A percentile compares a stretch with the other conserved stretches of the same genome.
Evolutionary conservation across 192 early-diverging fungal species (phyloP).

Genomic region (Backusella tarrabulga): DNA sequence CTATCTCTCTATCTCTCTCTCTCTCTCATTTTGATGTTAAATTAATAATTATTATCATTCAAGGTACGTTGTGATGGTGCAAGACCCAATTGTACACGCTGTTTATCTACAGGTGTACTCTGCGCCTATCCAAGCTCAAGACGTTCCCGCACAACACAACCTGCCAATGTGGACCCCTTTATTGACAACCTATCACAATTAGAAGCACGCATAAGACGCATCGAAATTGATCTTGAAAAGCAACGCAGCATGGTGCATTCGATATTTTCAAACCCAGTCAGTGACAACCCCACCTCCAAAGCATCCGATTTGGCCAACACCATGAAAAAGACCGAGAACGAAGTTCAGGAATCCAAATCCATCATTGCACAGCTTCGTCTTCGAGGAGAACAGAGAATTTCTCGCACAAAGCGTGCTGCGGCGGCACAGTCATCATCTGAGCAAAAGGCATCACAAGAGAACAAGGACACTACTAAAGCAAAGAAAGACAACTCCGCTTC

Average conservation of each 20-base stretch:
- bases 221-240: constrained; percentile 22
- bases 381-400: constrained; percentile 30
- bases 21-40: neutral
- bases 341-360: constrained; percentile 36
- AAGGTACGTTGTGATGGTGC: constrained; percentile 32
- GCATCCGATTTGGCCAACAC: neutral
- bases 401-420: constrained; percentile 25
- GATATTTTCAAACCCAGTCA: constrained; percentile 9
- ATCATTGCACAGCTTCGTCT: constrained; percentile 35
- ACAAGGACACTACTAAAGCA: neutral
- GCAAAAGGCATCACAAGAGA: neutral
- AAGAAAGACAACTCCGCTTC: constrained; percentile 1
- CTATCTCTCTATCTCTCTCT: no score
- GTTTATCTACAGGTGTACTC: constrained; percentile 13
- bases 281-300: constrained; percentile 10
- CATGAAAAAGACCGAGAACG: constrained; percentile 28
- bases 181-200: constrained; percentile 31
- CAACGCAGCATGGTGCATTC: constrained; percentile 23
- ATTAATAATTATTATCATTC: neutral
- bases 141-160: constrained; percentile 24
- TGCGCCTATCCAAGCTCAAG: constrained; percentile 28
- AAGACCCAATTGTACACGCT: constrained; percentile 28
- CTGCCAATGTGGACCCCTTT: constrained; percentile 33
- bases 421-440: neutral
- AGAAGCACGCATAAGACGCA: constrained; percentile 20